phyloP scores from a whole-genome alignment of 2,329 filamentous ascomycete genomes.

The Colletotrichum agaves region DNA sequence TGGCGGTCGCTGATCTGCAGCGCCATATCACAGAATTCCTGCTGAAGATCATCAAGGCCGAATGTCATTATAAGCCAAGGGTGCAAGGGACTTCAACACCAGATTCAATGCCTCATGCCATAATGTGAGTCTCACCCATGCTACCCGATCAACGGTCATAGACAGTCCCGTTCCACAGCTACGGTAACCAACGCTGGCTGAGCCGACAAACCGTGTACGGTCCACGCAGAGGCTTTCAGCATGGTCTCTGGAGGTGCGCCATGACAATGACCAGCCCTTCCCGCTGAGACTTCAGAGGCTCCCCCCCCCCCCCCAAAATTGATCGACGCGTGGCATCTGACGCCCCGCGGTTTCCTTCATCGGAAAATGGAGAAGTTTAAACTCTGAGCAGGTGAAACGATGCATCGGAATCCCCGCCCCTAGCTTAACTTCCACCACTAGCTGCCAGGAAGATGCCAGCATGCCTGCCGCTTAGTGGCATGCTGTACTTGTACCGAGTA shows the following conservation, averaged over 20 bases:
- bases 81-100: background rate
- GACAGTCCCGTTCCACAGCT: background rate
- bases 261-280: background rate
- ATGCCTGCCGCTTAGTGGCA: conserved; percentile 14
- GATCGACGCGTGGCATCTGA: conserved; percentile 21
- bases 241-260: background rate
- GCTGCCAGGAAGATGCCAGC: conserved; percentile 33
- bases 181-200: background rate
- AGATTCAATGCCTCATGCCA: background rate
- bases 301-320: background rate
- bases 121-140: background rate
- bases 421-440: conserved; percentile 27
- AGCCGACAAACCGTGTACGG: no score
- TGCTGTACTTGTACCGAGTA: no score
- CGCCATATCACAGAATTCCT: conserved; percentile 23
- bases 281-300: background rate
- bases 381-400: conserved; percentile 33
- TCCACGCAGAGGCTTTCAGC: no score
- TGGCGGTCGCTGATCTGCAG: conserved; percentile 24
- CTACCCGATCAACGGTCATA: background rate
- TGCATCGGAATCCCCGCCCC: conserved; percentile 36
- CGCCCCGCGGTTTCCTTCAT: background rate
- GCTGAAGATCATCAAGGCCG: conserved; percentile 26
- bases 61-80: conserved; percentile 5
- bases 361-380: conserved; percentile 31